phyloP scores from a whole-genome alignment of 192 early-diverging fungal genomes.

The Coemansia sp. region DNA sequence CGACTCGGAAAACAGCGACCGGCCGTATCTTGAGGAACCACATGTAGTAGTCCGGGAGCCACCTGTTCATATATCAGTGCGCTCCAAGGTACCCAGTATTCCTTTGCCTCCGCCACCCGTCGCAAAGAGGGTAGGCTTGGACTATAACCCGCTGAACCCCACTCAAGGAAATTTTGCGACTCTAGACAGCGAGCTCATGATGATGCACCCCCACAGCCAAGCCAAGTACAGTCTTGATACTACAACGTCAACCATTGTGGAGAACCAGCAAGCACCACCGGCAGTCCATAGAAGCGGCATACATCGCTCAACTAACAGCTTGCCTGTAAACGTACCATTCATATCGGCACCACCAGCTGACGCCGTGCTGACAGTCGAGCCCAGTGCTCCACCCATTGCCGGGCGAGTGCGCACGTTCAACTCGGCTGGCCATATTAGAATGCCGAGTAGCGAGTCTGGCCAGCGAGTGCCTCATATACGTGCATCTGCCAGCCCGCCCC shows the following conservation, averaged over 20 bases:
- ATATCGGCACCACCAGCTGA: constrained; percentile 23
- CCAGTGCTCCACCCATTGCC: constrained; percentile 38
- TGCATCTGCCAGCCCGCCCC: constrained; percentile 16
- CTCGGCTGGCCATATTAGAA: constrained; percentile 17
- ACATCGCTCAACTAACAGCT: constrained; percentile 27
- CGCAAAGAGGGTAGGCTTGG: background rate
- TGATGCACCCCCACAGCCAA: constrained; percentile 9
- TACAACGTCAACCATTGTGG: background rate
- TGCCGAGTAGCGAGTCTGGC: background rate
- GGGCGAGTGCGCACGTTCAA: constrained; percentile 22
- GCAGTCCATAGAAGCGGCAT: constrained; percentile 17
- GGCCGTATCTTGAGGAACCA: background rate
- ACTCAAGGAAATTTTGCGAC: constrained; percentile 16
- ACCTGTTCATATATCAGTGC: background rate
- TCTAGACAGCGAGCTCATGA: background rate
- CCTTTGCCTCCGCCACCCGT: constrained; percentile 28
- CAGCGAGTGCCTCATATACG: background rate
- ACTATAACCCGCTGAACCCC: background rate
- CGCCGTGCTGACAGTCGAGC: constrained; percentile 6
- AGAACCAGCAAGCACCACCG: constrained; percentile 3
- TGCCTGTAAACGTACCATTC: constrained; percentile 25
- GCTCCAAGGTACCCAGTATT: constrained; percentile 10
- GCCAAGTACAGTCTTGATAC: constrained; percentile 19
- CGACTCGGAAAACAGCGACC: constrained; percentile 1
- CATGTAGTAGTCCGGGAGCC: background rate